These are phyloP conservation scores for Triticum aestivum DNA, from an alignment of 176 grass and related monocot species.

Conservation along the genomic window IWGSC_CS_RefSeq_v2.1 NC_057799.1:530039620-530040119, in stretches of 20 bases:
- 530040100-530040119: conserved; percentile 86
- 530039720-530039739: not conserved
- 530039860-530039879: conserved; percentile 42
- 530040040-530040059: conserved; percentile 43
- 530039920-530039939: conserved; percentile 69
- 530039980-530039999: conserved; percentile 26
- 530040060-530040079: conserved; percentile 65
- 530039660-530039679: not conserved
- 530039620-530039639: not conserved
- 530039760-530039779: conserved; percentile 52
- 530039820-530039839: conserved; percentile 57
- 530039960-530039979: conserved; percentile 75
- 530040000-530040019: conserved; percentile 2
- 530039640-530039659: not conserved
- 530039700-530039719: conserved; percentile 9
- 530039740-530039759: conserved; percentile 52
- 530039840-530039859: conserved; percentile 52
- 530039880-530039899: conserved; percentile 69
- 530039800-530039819: conserved; percentile 80
- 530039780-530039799: conserved; percentile 75
- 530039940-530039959: conserved; percentile 58
- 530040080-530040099: conserved; percentile 60
- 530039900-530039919: conserved; percentile 91
- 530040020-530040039: conserved; percentile 33
- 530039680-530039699: not conserved